Base-by-base conservation (phyloP, 176 grass and related monocot species). In the Lolium multiflorum region DNA sequence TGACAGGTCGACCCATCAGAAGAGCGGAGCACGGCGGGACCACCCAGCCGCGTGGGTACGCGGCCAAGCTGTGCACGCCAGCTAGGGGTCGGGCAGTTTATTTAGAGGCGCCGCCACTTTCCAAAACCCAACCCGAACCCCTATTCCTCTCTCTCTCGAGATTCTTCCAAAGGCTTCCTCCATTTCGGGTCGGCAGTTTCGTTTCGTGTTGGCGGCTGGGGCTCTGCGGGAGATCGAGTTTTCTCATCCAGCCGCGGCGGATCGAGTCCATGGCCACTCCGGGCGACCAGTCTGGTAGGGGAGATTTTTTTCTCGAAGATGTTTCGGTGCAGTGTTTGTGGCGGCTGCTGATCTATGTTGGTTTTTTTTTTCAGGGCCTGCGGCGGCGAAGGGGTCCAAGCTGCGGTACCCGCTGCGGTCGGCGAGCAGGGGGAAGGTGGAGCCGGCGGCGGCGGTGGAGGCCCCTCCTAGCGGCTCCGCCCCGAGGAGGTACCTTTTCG, bases 341-440 rank as follows among this genome's bases (percentile, higher is more conserved):
- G 18, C 38, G 2, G 39, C 12, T 17, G 80, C 25, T 80, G 84
- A 18, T 64, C 13, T 75, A 5, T 31, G 28, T 31, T 31, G 35
- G 24, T 56, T 80, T 87, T 39, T 15, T 75, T 46, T 0, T 52
- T 49, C 85, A 84, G 87, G 77, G 56, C 78, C 90, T 37, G 82
- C 54, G 16, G 64, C 80, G 77, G 58, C 77, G 52, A 78, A 78
- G 59, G 58, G 83, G 64, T 92, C 95, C 14, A 94, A 89, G 87
- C 83, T 94, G 84, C 79, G 95, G 51, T 94, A 91, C 71, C 90
- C 92, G 28, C 83, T 97, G 76, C 76, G 95, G 7, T 94, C 95
- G 7, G 88, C 80, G 17, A 58, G 82, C n/a, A 88, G 46, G 85
- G 76, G 25, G 1, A 92, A 92, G 90, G 68, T 57, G 6, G 71